phyloP scores from a whole-genome alignment of 2,329 filamentous ascomycete species.

The Colletotrichum magnum region DNA sequence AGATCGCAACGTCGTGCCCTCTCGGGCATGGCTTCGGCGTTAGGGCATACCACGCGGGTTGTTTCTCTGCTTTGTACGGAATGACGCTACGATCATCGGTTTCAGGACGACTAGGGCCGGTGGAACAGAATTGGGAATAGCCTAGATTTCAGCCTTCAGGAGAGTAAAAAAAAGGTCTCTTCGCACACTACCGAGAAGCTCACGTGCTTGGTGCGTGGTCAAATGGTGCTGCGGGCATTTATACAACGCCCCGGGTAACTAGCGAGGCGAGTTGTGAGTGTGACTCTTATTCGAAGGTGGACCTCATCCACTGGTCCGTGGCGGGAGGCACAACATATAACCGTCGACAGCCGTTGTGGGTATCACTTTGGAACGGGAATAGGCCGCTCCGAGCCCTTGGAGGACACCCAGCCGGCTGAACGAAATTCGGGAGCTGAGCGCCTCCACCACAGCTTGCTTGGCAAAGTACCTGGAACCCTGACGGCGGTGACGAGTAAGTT shows the following conservation, averaged over 20 bases:
- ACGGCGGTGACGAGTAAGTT: conserved; percentile 33
- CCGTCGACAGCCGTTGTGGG: conserved; percentile 20
- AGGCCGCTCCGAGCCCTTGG: conserved; percentile 6
- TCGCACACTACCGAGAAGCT: neutral
- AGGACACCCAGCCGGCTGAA: neutral
- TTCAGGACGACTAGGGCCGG: conserved; percentile 6
- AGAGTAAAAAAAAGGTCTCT: conserved; percentile 8
- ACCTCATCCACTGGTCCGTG: conserved; percentile 1
- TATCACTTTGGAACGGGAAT: conserved; percentile 23
- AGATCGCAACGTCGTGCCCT: conserved; percentile 26
- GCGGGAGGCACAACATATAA: conserved; percentile 22
- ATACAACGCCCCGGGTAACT: too few species aligned
- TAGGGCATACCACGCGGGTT: conserved; percentile 40
- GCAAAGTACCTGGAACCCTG: conserved; percentile 35
- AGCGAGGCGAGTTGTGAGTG: neutral
- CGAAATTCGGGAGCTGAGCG: conserved; percentile 8
- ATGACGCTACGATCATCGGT: conserved; percentile 16
- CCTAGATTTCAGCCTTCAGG: conserved; percentile 2
- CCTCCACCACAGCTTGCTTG: conserved; percentile 39
- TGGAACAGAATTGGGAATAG: conserved; percentile 3
- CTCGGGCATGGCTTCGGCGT: conserved; percentile 34
- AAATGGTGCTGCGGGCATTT: neutral
- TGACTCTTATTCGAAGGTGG: conserved; percentile 19
- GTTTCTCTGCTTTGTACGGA: conserved; percentile 37
- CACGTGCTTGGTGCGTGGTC: neutral